phyloP scores from a whole-genome alignment of 768 basidiomycete species.

The Russula olivacea region DNA sequence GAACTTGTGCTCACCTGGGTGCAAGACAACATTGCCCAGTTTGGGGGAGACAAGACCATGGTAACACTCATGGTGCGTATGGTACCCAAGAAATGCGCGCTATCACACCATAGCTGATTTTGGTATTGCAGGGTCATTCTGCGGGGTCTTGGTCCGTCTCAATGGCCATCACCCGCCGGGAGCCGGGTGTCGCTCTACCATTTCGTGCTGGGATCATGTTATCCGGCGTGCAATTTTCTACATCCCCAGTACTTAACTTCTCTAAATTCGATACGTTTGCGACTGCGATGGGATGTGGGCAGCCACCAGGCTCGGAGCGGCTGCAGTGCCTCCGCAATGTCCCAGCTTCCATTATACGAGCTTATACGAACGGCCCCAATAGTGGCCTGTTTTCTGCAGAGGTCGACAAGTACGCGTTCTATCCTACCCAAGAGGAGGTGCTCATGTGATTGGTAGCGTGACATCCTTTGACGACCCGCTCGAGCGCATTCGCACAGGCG shows the following conservation, averaged over 20 bases:
- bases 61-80: slow-evolving; percentile 32
- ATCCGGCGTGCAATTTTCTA: background rate
- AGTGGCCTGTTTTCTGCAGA: background rate
- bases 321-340: slow-evolving; percentile 28
- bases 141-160: slow-evolving; percentile 5
- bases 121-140: slow-evolving; percentile 9
- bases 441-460: background rate
- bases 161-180: slow-evolving; percentile 9
- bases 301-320: slow-evolving; percentile 25
- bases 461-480: slow-evolving; percentile 12
- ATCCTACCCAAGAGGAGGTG: background rate
- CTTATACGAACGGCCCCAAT: slow-evolving; percentile 16
- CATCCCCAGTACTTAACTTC: background rate
- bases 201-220: slow-evolving; percentile 18
- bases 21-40: slow-evolving; percentile 50
- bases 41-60: slow-evolving; percentile 54
- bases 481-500: slow-evolving; percentile 5
- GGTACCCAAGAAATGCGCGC: too few relatives aligned
- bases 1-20: slow-evolving; percentile 46
- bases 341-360: slow-evolving; percentile 24
- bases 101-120: background rate
- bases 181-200: background rate
- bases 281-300: slow-evolving; percentile 20
- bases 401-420: slow-evolving; percentile 12
- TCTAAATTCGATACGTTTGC: slow-evolving; percentile 12